phyloP scores from a whole-genome alignment of 257 asterid genomes.

The Solanum medicagineum region DNA sequence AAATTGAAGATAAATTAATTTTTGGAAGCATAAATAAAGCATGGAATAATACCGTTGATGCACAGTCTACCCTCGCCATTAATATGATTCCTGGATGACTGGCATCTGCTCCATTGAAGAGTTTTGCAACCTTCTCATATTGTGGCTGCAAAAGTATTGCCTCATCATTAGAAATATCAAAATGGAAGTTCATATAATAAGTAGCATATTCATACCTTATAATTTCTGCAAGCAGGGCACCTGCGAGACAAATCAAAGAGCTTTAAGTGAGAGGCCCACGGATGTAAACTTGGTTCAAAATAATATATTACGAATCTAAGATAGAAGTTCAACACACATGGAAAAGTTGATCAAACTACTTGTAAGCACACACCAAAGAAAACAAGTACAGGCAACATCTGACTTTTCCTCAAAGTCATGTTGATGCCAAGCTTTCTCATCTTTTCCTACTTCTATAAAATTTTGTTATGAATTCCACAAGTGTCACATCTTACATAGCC shows the following conservation, averaged over 20 bases:
- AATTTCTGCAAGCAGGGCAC: conserved; percentile 99
- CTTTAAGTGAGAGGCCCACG: neutral
- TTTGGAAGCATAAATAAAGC: neutral
- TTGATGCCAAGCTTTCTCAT: neutral
- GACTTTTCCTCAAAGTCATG: neutral
- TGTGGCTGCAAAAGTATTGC: conserved; percentile 6
- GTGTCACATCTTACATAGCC: neutral
- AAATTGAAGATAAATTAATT: neutral
- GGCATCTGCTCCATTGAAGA: conserved; percentile 10
- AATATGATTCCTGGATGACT: conserved; percentile 8
- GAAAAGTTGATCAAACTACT: neutral
- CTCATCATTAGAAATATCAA: conserved; percentile 12
- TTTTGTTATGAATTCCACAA: neutral
- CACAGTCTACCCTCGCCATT: conserved; percentile 10
- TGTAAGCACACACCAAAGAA: neutral
- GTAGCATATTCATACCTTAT: conserved; percentile 41
- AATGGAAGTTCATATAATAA: neutral
- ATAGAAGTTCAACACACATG: neutral
- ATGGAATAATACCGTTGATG: conserved; percentile 1
- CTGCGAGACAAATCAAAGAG: conserved; percentile 30
- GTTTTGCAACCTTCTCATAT: conserved; percentile 11
- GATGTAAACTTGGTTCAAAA: neutral
- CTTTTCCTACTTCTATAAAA: neutral
- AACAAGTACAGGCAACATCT: neutral
- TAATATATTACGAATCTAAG: neutral